Evolutionary conservation across 495 filamentous ascomycete species (phyloP), one percentile per base, ranked within the genome.

Genomic region (Xylaria cubensis): DNA sequence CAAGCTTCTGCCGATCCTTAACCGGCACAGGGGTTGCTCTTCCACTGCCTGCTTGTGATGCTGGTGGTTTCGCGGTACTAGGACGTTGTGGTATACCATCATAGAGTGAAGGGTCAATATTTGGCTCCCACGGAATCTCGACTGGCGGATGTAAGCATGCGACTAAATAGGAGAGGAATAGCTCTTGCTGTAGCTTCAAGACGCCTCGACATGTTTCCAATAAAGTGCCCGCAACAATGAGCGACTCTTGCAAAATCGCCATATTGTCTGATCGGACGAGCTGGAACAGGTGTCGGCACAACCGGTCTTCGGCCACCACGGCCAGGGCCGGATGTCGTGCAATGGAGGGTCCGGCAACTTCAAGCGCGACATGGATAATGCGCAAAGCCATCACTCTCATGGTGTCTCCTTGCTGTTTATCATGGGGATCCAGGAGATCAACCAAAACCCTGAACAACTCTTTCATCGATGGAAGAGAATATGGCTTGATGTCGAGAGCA

Each of bases 301-400:
- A 86, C 67, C 95, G 94, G 81, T 99, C 94, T 78, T 97, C 94
- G 1, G 96, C 97, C 48, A 98, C 84, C 15, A 86, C 90, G 32
- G 97, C 94, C 65, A 99, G 83, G 64, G 91, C 94, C 8, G 95
- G 94, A 79, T 99, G 97, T 70, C 92, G 92, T 59, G 94, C 93
- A 77, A 99, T 98, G 0, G 95, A 97, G 1, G 96, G 95, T 0
- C 96, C 96, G 29, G 96, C 95, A 70, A 98, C 95, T 79, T 99
- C 96, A 50, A 99, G 87, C 13, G 96, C 95, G 44, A 99, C 96
- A 84, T 98, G 96, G 70, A 98, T 97, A 70, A 99, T 98, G 42
- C 97, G 88, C 67, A 99, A 84, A 7, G 97, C 96, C 94, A 98
- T 98, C 29, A 98, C 93, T 74, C 95, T 88, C 92, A 98, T 97